Base-by-base conservation (phyloP, 208 protist genomes). In the Crithidia sp. region DNA sequence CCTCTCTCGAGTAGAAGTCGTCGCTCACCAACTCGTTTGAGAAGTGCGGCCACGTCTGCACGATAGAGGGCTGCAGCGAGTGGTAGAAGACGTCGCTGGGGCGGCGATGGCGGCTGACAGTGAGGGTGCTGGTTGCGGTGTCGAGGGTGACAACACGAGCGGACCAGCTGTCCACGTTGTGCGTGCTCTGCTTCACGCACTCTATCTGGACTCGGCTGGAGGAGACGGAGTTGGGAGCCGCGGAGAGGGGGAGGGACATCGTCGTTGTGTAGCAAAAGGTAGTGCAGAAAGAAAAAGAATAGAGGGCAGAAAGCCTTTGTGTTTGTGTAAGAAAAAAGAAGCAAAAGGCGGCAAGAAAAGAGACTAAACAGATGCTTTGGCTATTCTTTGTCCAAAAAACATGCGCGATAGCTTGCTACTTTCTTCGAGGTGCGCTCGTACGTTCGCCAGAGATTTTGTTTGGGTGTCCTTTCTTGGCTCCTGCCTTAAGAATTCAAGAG, bases 1-100 rank as follows among this genome's bases (percentile, higher is more conserved):
- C 59, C 36, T 64, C 59, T 3, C 12, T 37, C 3, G 59, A 64
- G 43, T 64, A 64, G 59, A 53, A 64, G 43, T 64, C 59, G 43
- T 64, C 59, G 59, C 52, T 52, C 5, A 64, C 9, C 41, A 52
- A 0, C 39, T 64, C 59, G 3, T 13, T 7, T 5, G 59, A 64
- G 43, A 64, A 52, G 59, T 64, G 59, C 43, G 59, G 59, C 59
- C 59, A 64, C 59, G 59, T 64, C 59, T 64, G 59, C 39, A 64
- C 59, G 16, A 13, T 43, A 39, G 59, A 64, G 40, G 43, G 43
- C 10, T 10, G 39, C 43, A 64, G 59, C 5, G 59, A 28, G 17
- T 64, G 59, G n/a, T 64, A 64, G 59, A 64, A 64, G 39, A 39
- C 59, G 17, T 64, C 59, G 43, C 7, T 47, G 14, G 59, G 59